Conservation (phyloP, 805 yeast species). For the Candida verbasci region DNA sequence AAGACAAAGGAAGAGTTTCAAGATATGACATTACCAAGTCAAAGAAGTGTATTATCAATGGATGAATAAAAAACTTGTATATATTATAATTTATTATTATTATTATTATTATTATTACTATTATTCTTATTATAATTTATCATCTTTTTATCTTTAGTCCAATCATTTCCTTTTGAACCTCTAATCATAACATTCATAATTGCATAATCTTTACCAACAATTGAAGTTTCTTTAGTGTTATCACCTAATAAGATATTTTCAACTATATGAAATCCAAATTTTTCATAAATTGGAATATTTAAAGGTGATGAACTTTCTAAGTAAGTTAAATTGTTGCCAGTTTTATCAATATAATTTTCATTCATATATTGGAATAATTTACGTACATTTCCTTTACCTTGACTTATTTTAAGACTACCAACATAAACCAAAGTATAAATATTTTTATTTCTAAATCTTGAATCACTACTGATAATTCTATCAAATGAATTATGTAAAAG, state of each 20-base stretch:
- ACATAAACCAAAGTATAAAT: constrained; percentile 43
- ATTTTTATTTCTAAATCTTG: constrained; percentile 30
- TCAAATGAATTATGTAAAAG: constrained; percentile 46
- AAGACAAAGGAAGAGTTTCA: constrained; percentile 52
- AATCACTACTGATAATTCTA: constrained; percentile 40
- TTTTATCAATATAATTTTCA: constrained; percentile 39
- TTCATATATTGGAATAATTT: constrained; percentile 47
- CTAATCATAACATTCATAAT: constrained; percentile 43
- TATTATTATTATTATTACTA: constrained; percentile 1
- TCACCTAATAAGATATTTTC: constrained; percentile 46
- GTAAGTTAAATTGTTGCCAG: constrained; percentile 36
- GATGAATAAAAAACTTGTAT: constrained; percentile 27
- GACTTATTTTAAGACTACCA: constrained; percentile 40
- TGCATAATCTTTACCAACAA: constrained; percentile 38
- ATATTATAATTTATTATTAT: neutral
- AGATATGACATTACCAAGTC: constrained; percentile 55
- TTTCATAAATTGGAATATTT: constrained; percentile 51
- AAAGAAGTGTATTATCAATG: constrained; percentile 40
- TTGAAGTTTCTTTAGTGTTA: constrained; percentile 15
- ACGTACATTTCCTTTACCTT: constrained; percentile 56
- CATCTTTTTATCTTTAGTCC: constrained; percentile 20
- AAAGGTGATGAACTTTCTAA: constrained; percentile 44
- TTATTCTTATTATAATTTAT: no score
- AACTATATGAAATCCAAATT: constrained; percentile 47
- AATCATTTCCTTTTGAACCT: constrained; percentile 30